These are phyloP conservation scores for Zygosaccharomyces bailii DNA, from an alignment of 805 yeast genomes.

Conservation along the genomic window DNA sequence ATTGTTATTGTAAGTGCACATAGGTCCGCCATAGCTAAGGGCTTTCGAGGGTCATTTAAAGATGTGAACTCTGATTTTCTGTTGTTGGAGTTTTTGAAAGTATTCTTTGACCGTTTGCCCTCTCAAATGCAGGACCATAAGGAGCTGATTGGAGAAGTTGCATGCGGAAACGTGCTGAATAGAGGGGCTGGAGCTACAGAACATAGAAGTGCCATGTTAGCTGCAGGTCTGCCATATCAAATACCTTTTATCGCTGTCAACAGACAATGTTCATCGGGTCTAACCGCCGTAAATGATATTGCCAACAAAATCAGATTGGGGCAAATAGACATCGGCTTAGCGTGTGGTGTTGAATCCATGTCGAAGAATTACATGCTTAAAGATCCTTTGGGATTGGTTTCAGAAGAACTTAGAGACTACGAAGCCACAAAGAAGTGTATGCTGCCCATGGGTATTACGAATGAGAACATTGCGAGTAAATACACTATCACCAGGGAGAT, in stretches of 20 bases:
- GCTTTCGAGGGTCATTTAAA: conserved; percentile 81
- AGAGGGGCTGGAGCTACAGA: conserved; percentile 93
- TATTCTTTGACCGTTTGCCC: conserved; percentile 53
- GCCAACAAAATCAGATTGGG: conserved; percentile 86
- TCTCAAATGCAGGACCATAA: conserved; percentile 43
- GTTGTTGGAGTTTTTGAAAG: conserved; percentile 59
- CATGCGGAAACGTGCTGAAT: conserved; percentile 88
- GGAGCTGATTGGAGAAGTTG: conserved; percentile 72
- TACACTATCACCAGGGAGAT: conserved; percentile 60
- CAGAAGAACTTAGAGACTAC: conserved; percentile 45
- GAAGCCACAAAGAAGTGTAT: conserved; percentile 66
- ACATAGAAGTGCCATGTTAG: conserved; percentile 86
- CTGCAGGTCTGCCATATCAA: conserved; percentile 83
- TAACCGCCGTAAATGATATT: conserved; percentile 84
- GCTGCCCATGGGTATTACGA: conserved; percentile 95
- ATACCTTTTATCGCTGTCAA: conserved; percentile 80
- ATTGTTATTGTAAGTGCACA: conserved; percentile 88
- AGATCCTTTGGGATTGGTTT: conserved; percentile 59
- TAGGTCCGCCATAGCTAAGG: conserved; percentile 87
- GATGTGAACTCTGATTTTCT: conserved; percentile 80
- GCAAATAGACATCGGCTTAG: conserved; percentile 87
- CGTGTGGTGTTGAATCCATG: conserved; percentile 94
- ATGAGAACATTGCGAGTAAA: conserved; percentile 79
- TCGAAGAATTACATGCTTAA: conserved; percentile 78
- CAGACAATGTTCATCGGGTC: conserved; percentile 93